Evolutionary conservation across 1,284 basidiomycete species (phyloP), one percentile per base, ranked within the genome.

Genomic region (Uromyces viciae-fabae): DNA sequence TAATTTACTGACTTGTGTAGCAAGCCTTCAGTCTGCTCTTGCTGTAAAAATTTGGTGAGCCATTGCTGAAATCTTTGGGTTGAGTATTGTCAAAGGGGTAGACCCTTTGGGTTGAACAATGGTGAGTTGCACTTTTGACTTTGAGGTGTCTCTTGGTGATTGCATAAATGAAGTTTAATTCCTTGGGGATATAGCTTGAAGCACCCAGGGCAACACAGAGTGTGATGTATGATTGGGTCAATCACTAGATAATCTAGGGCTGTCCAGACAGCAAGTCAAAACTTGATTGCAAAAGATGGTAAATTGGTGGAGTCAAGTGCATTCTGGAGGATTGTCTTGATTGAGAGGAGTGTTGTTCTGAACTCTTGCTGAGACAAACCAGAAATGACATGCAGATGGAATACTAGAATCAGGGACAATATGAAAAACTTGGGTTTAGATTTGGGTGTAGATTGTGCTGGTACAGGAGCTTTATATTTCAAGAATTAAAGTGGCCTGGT

Each of bases 321-420:
- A 31, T 52, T 40, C 11, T 38, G 25, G n/a, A 75, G 28, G n/a
- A 38, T 31, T 25, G 36, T n/a, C 28, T 56, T 49, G 28, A 75
- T 54, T 14, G 38, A 36, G 25, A 19, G 25, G 31, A 75, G 72
- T 3, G 52, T 58, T 3, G 31, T 60, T 36, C 58, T 75, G n/a
- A 42, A n/a, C 3, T 49, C 72, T 19, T 42, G 56, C 11, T 33
- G 7, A 19, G 33, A 54, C 43, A 75, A 19, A 25, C 54, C 54
- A 38, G 72, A n/a, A 58, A 75, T 46, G 11, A 75, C 72, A 60
- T 75, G 72, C 17, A 60, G 54, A 52, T 75, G 58, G 11, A 28
- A 28, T n/a, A 56, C 72, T 1, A 75, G 54, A 22, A 38, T 38
- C 25, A 75, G 40, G n/a, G 15, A 36, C 22, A 75, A 52, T 40